Conservation (phyloP, 108 stramenopile genomes). For the Skeletonema potamos region DNA sequence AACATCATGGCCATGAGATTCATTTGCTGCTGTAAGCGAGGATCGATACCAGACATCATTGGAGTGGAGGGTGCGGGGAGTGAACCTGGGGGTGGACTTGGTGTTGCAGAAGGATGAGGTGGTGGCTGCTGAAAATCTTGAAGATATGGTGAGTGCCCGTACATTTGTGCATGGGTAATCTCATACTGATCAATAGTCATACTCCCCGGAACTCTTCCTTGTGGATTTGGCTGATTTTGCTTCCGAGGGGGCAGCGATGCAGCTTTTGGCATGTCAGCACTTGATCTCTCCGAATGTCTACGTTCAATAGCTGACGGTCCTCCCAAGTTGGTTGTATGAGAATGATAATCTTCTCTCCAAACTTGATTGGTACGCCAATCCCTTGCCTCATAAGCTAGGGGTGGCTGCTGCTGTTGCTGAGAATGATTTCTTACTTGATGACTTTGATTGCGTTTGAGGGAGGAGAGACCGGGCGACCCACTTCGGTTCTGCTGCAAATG, state of each 20-base stretch:
- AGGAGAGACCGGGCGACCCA: background rate
- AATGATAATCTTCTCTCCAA: slow-evolving; percentile 30
- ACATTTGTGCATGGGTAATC: slow-evolving; percentile 12
- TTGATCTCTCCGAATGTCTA: background rate
- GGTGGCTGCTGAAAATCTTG: background rate
- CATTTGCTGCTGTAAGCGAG: background rate
- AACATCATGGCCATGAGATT: slow-evolving; percentile 4
- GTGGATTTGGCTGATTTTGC: background rate
- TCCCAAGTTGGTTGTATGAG: background rate
- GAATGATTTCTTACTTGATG: background rate
- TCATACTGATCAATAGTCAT: slow-evolving; percentile 34
- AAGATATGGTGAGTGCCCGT: slow-evolving; percentile 7
- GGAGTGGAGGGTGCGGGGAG: background rate
- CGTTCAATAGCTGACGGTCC: background rate
- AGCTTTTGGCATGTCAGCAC: background rate
- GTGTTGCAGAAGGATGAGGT: background rate
- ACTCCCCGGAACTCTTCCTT: background rate
- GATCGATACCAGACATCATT: background rate
- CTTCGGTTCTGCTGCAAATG: background rate
- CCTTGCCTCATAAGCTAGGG: slow-evolving; percentile 11
- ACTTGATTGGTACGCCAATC: slow-evolving; percentile 23
- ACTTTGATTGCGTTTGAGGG: background rate
- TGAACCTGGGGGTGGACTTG: background rate
- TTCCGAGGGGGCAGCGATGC: background rate
- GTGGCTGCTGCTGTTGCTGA: background rate